A percentile compares a stretch with the other conserved stretches of the same genome.
phyloP scores from a whole-genome alignment of 2,329 filamentous ascomycete species.

The Monosporascus sp. region DNA sequence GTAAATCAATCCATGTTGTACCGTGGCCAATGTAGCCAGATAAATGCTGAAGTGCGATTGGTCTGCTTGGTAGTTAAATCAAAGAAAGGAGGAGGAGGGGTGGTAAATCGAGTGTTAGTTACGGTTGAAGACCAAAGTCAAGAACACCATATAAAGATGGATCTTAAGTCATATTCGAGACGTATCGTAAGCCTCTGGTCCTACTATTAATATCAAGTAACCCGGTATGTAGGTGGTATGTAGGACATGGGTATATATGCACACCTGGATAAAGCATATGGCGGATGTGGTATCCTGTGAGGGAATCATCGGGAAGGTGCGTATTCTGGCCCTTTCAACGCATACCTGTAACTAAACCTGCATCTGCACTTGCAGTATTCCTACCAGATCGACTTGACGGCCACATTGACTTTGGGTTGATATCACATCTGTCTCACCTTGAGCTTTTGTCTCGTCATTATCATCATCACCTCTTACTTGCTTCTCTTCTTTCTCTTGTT shows the following conservation, averaged over 20 bases:
- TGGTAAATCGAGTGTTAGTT: too few relatives aligned
- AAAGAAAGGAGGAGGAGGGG: too few relatives aligned
- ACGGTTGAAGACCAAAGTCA: too few relatives aligned
- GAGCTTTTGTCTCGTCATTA: slow-evolving; percentile 5
- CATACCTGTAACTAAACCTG: not conserved
- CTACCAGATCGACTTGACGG: slow-evolving; percentile 8
- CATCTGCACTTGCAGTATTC: slow-evolving; percentile 12
- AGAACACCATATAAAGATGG: too few relatives aligned
- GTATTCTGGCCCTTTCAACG: not conserved
- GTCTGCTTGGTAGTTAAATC: too few relatives aligned
- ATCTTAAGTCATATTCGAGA: too few relatives aligned
- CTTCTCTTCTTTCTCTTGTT: not conserved
- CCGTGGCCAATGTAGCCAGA: too few relatives aligned
- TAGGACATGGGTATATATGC: not conserved
- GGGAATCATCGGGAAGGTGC: not conserved
- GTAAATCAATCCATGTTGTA: too few relatives aligned
- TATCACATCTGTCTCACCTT: slow-evolving; percentile 24
- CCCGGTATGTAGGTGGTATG: not conserved
- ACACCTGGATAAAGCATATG: not conserved
- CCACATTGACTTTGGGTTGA: slow-evolving; percentile 10
- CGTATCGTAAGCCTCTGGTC: too few relatives aligned
- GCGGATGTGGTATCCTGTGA: not conserved
- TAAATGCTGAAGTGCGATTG: too few relatives aligned
- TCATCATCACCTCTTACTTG: not conserved
- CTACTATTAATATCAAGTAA: too few relatives aligned